These are phyloP conservation scores for Candida sanyaensis DNA, from an alignment of 1,139 yeast genomes.

Conservation along the genomic window DNA sequence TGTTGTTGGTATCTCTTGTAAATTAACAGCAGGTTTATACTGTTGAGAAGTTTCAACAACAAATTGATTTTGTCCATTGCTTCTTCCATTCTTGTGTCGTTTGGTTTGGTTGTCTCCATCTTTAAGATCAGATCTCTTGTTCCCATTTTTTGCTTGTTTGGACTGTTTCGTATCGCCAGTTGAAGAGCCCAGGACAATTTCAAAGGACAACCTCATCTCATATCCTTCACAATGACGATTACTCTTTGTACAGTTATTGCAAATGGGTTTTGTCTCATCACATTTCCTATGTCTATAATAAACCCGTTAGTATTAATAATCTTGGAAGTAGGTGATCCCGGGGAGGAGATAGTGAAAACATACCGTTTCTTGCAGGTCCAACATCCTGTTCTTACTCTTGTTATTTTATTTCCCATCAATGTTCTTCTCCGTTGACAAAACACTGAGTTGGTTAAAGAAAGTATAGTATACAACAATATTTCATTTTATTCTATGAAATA, in stretches of 20 bases:
- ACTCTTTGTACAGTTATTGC: constrained; percentile 51
- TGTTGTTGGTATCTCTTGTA: not conserved
- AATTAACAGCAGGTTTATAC: not conserved
- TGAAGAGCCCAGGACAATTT: constrained; percentile 35
- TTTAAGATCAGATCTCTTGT: not conserved
- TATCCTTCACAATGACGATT: constrained; percentile 52
- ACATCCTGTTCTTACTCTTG: constrained; percentile 53
- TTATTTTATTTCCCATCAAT: constrained; percentile 27
- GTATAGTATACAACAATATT: too few relatives aligned
- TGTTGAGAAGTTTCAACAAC: not conserved
- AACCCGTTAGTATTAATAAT: constrained; percentile 5
- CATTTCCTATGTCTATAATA: constrained; percentile 49
- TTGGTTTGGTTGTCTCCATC: not conserved
- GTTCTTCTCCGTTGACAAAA: too few relatives aligned
- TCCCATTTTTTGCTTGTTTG: not conserved
- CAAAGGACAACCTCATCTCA: constrained; percentile 46
- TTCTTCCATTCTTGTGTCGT: not conserved
- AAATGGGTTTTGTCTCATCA: constrained; percentile 56
- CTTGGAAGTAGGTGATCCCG: not conserved
- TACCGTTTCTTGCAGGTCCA: constrained; percentile 48
- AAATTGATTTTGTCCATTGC: not conserved
- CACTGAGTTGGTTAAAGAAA: too few relatives aligned
- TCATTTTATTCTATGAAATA: too few relatives aligned
- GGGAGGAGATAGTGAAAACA: constrained; percentile 12
- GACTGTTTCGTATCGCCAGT: not conserved